Evolutionary conservation across 495 filamentous ascomycete genomes (phyloP).

Genomic region (Evernia prunastri): DNA sequence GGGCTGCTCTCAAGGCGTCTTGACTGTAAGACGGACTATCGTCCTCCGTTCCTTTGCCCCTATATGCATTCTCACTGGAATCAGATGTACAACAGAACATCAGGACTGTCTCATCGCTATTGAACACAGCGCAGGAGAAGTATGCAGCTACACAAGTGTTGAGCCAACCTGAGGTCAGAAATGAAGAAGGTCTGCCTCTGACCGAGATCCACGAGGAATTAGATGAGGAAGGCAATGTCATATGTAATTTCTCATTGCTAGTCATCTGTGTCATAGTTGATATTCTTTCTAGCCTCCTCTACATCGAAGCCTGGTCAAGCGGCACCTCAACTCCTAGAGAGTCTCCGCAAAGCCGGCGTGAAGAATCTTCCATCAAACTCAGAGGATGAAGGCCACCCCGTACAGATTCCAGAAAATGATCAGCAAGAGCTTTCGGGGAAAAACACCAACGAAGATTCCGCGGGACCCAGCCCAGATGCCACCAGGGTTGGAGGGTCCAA

Average conservation of each 20-base stretch:
- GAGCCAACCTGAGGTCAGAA: slow-evolving; percentile 35
- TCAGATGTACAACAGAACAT: slow-evolving; percentile 73
- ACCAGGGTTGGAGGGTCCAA: not conserved
- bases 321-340: slow-evolving; percentile 56
- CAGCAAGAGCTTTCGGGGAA: not conserved
- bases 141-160: slow-evolving; percentile 46
- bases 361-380: slow-evolving; percentile 39
- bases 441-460: not conserved
- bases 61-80: slow-evolving; percentile 10
- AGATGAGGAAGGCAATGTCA: slow-evolving; percentile 83
- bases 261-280: not conserved
- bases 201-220: slow-evolving; percentile 87
- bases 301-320: slow-evolving; percentile 55
- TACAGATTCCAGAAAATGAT: not conserved
- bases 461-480: not conserved
- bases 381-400: not conserved
- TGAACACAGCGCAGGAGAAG: slow-evolving; percentile 62
- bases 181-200: slow-evolving; percentile 64
- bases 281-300: slow-evolving; percentile 33
- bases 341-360: slow-evolving; percentile 64
- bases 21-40: slow-evolving; percentile 48
- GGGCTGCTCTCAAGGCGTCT: slow-evolving; percentile 67
- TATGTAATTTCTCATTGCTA: slow-evolving; percentile 35
- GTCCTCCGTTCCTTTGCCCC: not conserved
- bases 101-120: slow-evolving; percentile 32